Evolutionary conservation across 2,329 filamentous ascomycete species (phyloP).

Genomic region (Aspergillus eucalypticola): DNA sequence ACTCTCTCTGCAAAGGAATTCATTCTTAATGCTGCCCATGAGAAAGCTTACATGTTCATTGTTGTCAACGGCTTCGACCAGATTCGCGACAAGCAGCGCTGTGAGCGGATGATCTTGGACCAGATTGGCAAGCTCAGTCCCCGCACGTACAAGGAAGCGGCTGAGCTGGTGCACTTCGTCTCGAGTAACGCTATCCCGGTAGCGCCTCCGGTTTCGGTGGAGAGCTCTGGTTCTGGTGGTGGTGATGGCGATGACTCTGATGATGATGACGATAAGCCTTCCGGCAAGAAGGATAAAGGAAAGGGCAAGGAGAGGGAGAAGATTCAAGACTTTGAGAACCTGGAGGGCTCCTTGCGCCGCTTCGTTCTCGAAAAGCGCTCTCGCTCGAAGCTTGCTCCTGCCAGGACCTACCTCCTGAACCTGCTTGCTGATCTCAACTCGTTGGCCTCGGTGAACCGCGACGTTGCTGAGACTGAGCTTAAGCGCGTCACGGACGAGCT

Average conservation of each 20-base stretch:
- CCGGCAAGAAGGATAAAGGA: constrained; percentile 67
- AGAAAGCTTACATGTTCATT: constrained; percentile 99
- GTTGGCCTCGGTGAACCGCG: constrained; percentile 81
- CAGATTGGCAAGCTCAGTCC: constrained; percentile 87
- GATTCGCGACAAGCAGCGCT: constrained; percentile 87
- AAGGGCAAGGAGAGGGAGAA: constrained; percentile 91
- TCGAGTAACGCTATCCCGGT: constrained; percentile 94
- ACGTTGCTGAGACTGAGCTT: constrained; percentile 82
- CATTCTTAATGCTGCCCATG: constrained; percentile 89
- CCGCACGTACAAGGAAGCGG: constrained; percentile 85
- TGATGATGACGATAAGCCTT: constrained; percentile 57
- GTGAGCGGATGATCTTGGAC: constrained; percentile 88
- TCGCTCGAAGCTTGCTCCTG: constrained; percentile 90
- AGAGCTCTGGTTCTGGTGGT: constrained; percentile 50
- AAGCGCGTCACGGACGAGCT: constrained; percentile 80
- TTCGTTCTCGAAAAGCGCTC: constrained; percentile 97
- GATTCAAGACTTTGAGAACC: constrained; percentile 80
- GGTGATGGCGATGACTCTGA: constrained; percentile 58
- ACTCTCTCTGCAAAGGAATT: constrained; percentile 98
- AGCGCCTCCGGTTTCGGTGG: constrained; percentile 58
- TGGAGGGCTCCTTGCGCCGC: constrained; percentile 83
- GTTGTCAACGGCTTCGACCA: constrained; percentile 97
- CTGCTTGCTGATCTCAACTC: constrained; percentile 83
- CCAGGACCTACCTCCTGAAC: constrained; percentile 92
- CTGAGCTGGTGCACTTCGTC: constrained; percentile 94